Conservation (phyloP, 805 yeast species). For the Maudiozyma turicensis region DNA sequence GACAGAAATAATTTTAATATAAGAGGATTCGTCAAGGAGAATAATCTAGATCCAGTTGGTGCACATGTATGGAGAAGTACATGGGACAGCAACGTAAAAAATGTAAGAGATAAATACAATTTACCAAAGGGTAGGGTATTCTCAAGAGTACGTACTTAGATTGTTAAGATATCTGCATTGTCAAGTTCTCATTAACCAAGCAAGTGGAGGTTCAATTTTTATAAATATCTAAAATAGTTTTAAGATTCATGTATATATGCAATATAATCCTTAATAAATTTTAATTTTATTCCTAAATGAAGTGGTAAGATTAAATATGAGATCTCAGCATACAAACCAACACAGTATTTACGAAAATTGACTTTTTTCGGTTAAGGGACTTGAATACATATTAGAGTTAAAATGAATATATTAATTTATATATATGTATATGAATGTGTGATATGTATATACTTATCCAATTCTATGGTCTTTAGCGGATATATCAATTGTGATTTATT, state of each 20-base stretch:
- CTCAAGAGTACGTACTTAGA: slow-evolving; percentile 42
- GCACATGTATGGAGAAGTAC: slow-evolving; percentile 85
- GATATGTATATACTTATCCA: too few relatives aligned
- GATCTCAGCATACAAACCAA: too few relatives aligned
- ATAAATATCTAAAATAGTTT: neutral
- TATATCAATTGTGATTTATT: too few relatives aligned
- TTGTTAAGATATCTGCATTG: neutral
- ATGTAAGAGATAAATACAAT: slow-evolving; percentile 63
- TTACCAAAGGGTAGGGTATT: slow-evolving; percentile 69
- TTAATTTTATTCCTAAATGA: too few relatives aligned
- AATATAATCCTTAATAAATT: neutral
- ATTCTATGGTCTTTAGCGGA: too few relatives aligned
- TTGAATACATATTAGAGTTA: too few relatives aligned
- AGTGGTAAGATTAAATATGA: too few relatives aligned
- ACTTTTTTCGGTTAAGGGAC: too few relatives aligned
- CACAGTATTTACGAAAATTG: too few relatives aligned
- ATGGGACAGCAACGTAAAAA: slow-evolving; percentile 67
- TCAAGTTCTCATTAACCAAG: neutral
- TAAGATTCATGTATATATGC: slow-evolving; percentile 1
- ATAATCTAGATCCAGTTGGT: slow-evolving; percentile 68
- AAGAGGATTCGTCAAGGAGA: slow-evolving; percentile 48
- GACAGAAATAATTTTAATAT: slow-evolving; percentile 55
- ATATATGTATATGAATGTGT: too few relatives aligned
- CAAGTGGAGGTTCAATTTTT: neutral
- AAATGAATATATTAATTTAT: too few relatives aligned